These are phyloP conservation scores for Mediolabrus comicus DNA, from an alignment of 108 stramenopile species.

Conservation along the genomic window DNA sequence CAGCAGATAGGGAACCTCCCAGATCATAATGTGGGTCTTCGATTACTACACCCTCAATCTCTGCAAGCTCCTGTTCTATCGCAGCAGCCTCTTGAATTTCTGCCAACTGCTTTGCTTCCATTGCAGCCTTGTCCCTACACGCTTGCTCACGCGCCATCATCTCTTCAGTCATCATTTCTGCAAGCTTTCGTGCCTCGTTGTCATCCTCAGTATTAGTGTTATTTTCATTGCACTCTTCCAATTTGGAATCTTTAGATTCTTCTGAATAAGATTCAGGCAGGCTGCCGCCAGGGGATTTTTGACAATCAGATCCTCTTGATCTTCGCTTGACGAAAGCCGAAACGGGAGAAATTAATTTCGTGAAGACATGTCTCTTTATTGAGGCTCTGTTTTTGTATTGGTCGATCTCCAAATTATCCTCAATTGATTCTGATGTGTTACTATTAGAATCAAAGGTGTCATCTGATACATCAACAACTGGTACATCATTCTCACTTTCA, in stretches of 20 bases:
- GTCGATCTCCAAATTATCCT: neutral
- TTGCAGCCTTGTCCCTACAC: neutral
- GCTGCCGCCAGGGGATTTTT: too few relatives aligned
- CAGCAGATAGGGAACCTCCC: neutral
- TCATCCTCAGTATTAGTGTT: neutral
- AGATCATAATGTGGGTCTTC: neutral
- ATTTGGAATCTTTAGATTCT: neutral
- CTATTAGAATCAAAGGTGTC: neutral
- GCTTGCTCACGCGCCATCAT: neutral
- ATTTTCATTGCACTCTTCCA: neutral
- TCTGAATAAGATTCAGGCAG: neutral
- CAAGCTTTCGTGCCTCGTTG: neutral
- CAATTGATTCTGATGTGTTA: neutral
- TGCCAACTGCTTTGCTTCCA: neutral
- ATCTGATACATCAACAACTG: neutral
- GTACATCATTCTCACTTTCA: too few relatives aligned
- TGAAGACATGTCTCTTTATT: neutral
- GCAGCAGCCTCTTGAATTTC: neutral
- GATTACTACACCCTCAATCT: constrained; percentile 4
- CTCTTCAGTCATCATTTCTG: neutral
- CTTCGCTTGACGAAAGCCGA: neutral
- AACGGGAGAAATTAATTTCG: neutral
- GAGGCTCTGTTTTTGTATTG: neutral
- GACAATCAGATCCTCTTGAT: neutral
- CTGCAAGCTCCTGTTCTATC: neutral